A percentile compares a stretch with the other conserved stretches of the same genome.
Conservation (phyloP, 495 filamentous ascomycete genomes). For the Xanthoparmelia taractica region DNA sequence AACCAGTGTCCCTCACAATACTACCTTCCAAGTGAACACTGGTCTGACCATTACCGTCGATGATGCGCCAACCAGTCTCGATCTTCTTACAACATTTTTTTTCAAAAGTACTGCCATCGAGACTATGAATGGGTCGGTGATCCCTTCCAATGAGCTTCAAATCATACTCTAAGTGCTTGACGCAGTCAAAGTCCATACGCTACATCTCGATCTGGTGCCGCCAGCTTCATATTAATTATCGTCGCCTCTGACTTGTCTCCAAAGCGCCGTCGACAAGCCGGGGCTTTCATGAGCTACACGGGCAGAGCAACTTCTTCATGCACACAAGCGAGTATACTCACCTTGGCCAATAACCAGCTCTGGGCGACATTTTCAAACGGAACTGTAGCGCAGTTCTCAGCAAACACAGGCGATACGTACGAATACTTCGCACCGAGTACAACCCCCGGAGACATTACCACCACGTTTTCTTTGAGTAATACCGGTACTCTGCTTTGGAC, state of each 20-base stretch:
- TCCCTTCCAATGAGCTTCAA: not conserved
- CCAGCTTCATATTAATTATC: not conserved
- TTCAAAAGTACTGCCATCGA: conserved; percentile 2
- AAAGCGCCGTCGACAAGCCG: conserved; percentile 14
- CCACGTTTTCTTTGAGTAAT: conserved; percentile 13
- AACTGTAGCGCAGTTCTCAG: conserved; percentile 16
- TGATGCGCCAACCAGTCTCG: conserved; percentile 14
- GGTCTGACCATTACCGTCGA: conserved; percentile 16
- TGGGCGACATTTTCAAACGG: conserved; percentile 11
- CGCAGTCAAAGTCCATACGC: not conserved
- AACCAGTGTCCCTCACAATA: conserved; percentile 5
- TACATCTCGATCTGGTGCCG: not conserved
- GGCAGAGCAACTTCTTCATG: conserved; percentile 15
- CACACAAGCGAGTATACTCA: conserved; percentile 11
- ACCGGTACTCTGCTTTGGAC: conserved; percentile 14
- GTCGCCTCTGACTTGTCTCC: conserved; percentile 3
- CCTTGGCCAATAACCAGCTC: conserved; percentile 11
- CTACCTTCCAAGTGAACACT: conserved; percentile 8
- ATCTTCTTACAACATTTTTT: conserved; percentile 15
- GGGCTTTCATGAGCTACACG: conserved; percentile 13
- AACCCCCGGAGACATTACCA: conserved; percentile 4
- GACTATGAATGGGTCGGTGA: conserved; percentile 3
- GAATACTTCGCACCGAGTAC: conserved; percentile 13
- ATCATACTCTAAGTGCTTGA: not conserved
- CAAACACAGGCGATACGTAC: conserved; percentile 2